Evolutionary conservation across 2,329 filamentous ascomycete genomes (phyloP).

Genomic region (Thielaviopsis ethacetica): DNA sequence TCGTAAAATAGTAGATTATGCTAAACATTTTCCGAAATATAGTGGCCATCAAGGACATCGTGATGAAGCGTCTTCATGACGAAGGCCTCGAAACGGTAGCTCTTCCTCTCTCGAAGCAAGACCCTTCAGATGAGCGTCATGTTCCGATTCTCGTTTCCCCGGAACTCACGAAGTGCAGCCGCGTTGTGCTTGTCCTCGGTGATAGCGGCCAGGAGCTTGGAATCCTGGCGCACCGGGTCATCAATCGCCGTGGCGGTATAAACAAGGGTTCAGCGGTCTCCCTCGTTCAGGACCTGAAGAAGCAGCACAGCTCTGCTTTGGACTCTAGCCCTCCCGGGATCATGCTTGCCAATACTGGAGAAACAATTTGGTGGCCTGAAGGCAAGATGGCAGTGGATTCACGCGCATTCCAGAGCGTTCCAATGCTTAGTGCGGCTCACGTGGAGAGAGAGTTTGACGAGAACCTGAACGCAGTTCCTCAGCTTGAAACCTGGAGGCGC

Average conservation of each 20-base stretch:
- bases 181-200: slow-evolving; percentile 60
- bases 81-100: slow-evolving; percentile 43
- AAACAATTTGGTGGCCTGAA: slow-evolving; percentile 60
- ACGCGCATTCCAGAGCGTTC: slow-evolving; percentile 38
- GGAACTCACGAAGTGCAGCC: slow-evolving; percentile 37
- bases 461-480: slow-evolving; percentile 17
- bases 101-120: slow-evolving; percentile 37
- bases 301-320: slow-evolving; percentile 19
- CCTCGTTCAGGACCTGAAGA: slow-evolving; percentile 34
- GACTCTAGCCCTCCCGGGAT: slow-evolving; percentile 36
- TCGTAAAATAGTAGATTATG: neutral
- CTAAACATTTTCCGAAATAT: neutral
- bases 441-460: slow-evolving; percentile 33
- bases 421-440: slow-evolving; percentile 47
- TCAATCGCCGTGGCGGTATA: slow-evolving; percentile 48
- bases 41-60: slow-evolving; percentile 47
- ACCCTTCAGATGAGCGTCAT: slow-evolving; percentile 33
- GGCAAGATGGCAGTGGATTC: slow-evolving; percentile 42
- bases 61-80: slow-evolving; percentile 43
- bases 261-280: slow-evolving; percentile 53
- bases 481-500: slow-evolving; percentile 1
- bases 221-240: slow-evolving; percentile 52
- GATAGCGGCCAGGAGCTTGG: slow-evolving; percentile 58
- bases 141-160: slow-evolving; percentile 47
- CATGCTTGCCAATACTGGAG: slow-evolving; percentile 62